phyloP scores from a whole-genome alignment of 768 basidiomycete genomes.

The Pleurotus cornucopiae region DNA sequence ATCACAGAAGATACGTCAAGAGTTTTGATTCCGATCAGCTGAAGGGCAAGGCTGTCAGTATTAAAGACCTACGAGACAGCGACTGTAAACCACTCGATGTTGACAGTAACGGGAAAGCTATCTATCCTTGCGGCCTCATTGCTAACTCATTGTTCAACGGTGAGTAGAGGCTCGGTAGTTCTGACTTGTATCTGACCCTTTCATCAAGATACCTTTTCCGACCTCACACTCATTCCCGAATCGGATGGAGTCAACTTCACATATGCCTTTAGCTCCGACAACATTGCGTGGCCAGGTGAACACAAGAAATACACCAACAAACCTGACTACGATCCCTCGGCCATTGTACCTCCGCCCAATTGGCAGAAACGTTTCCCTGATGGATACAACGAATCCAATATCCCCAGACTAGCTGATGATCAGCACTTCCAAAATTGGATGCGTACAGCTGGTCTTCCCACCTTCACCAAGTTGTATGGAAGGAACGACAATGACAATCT shows the following conservation, averaged over 20 bases:
- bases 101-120: conserved; percentile 43
- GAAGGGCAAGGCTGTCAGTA: conserved; percentile 59
- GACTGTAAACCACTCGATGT: conserved; percentile 87
- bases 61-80: conserved; percentile 49
- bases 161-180: conserved; percentile 18
- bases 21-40: conserved; percentile 84
- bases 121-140: conserved; percentile 96
- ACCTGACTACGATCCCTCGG: conserved; percentile 52
- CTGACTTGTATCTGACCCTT: neutral
- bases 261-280: conserved; percentile 71
- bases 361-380: conserved; percentile 75
- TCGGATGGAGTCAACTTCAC: conserved; percentile 35
- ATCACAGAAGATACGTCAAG: conserved; percentile 96
- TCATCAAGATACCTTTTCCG: conserved; percentile 70
- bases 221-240: conserved; percentile 50
- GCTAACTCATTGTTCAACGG: conserved; percentile 98
- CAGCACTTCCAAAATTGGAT: conserved; percentile 99
- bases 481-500: conserved; percentile 81
- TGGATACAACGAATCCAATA: conserved; percentile 63
- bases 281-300: conserved; percentile 97
- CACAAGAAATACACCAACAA: conserved; percentile 78
- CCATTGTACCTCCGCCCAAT: conserved; percentile 90
- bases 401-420: conserved; percentile 70
- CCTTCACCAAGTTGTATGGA: conserved; percentile 93
- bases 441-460: conserved; percentile 95